Percentiles rank a stretch among this genome's conserved stretches.
These are phyloP conservation scores for Chlorella sp. DNA, from an alignment of 139 green algal genomes.

Conservation along the genomic window DNA sequence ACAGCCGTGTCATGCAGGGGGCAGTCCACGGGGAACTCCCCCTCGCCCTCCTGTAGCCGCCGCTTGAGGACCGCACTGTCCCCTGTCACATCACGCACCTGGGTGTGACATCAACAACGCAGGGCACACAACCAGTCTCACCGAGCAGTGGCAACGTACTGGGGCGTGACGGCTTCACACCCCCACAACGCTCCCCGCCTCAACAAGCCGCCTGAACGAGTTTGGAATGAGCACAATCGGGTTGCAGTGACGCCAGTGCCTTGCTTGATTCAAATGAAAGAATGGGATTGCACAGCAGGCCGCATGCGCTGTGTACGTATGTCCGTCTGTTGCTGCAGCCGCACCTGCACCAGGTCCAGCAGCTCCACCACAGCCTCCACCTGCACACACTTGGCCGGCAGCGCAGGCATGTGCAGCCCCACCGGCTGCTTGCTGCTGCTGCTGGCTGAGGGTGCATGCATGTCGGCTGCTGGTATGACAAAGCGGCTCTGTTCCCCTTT, in stretches of 20 bases:
- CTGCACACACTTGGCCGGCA: constrained; percentile 19
- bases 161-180: not conserved
- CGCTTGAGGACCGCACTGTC: constrained; percentile 62
- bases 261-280: not conserved
- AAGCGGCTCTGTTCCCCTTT: not conserved
- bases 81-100: constrained; percentile 75
- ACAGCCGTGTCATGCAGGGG: constrained; percentile 74
- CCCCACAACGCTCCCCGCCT: not conserved
- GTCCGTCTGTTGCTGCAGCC: not conserved
- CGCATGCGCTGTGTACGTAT: not conserved
- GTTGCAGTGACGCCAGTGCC: not conserved
- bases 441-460: not conserved
- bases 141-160: too few relatives aligned
- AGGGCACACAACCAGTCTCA: too few relatives aligned
- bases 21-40: constrained; percentile 79
- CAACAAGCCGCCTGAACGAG: not conserved
- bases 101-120: not conserved
- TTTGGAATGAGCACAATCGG: not conserved
- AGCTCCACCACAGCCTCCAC: constrained; percentile 56
- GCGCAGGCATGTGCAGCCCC: not conserved
- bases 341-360: constrained; percentile 48
- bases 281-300: not conserved
- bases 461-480: not conserved
- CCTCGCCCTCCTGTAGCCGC: constrained; percentile 47
- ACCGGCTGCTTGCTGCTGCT: too few relatives aligned